A percentile compares a stretch with the other conserved stretches of the same genome.
phyloP scores from a whole-genome alignment of 306 rosid genomes.

The Boehmeria nivea region DNA sequence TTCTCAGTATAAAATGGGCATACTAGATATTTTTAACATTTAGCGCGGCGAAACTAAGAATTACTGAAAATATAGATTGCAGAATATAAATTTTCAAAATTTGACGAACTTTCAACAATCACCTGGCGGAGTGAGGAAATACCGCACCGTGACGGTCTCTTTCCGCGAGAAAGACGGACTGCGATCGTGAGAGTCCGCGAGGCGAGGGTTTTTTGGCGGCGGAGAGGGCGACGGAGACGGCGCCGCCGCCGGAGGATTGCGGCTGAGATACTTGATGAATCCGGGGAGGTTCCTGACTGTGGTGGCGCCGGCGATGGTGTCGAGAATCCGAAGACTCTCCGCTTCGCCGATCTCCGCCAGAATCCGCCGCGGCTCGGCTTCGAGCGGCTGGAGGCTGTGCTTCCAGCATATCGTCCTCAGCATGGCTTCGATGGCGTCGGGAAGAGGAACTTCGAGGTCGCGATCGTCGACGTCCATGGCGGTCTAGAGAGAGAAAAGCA shows the following conservation, averaged over 20 bases:
- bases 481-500: too few relatives aligned
- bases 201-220: neutral
- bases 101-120: too few relatives aligned
- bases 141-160: too few relatives aligned
- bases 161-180: neutral
- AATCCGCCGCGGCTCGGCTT: neutral
- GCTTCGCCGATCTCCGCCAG: slow-evolving; percentile 22
- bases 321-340: slow-evolving; percentile 17
- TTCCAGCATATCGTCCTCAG: slow-evolving; percentile 9
- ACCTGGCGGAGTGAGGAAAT: too few relatives aligned
- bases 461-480: neutral
- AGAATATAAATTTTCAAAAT: too few relatives aligned
- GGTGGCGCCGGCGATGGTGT: fast-evolving
- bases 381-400: slow-evolving; percentile 13
- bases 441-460: slow-evolving; percentile 17
- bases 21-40: too few relatives aligned
- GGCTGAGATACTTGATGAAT: slow-evolving; percentile 8
- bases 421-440: slow-evolving; percentile 12
- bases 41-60: too few relatives aligned
- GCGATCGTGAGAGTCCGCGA: neutral
- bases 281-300: slow-evolving; percentile 8
- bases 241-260: neutral
- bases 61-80: too few relatives aligned
- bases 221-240: neutral
- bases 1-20: too few relatives aligned